phyloP scores from a whole-genome alignment of 345 rosid genomes.

The Citrus australasica region DNA sequence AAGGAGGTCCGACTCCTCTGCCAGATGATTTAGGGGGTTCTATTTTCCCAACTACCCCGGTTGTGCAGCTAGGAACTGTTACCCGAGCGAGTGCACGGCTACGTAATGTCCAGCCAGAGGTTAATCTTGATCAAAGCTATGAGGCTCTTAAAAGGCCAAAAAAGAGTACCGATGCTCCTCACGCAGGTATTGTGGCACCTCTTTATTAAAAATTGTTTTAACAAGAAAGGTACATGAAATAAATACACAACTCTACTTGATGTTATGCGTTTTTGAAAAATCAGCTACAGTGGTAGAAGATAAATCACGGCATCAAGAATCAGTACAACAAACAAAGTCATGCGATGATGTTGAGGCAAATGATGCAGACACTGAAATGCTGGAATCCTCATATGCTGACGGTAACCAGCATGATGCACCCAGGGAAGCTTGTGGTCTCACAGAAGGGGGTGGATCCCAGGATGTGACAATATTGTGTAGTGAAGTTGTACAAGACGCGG shows the following conservation, averaged over 20 bases:
- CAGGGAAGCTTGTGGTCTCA: conserved; percentile 17
- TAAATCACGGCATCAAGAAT: conserved; percentile 39
- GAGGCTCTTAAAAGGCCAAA: conserved; percentile 79
- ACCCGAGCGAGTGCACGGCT: conserved; percentile 94
- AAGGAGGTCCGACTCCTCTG: conserved; percentile 81
- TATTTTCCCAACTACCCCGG: conserved; percentile 60
- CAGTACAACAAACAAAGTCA: conserved; percentile 33
- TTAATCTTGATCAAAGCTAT: conserved; percentile 64
- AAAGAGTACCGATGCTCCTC: conserved; percentile 50
- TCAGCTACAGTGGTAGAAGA: conserved; percentile 52
- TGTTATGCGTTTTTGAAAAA: neutral
- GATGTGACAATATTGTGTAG: conserved; percentile 38
- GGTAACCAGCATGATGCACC: conserved; percentile 20
- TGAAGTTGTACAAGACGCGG: conserved; percentile 39
- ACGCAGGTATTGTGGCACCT: conserved; percentile 43
- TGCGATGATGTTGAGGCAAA: conserved; percentile 34
- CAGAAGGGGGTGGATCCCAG: conserved; percentile 21
- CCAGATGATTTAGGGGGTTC: conserved; percentile 74
- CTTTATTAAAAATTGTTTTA: neutral
- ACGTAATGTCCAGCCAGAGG: conserved; percentile 87
- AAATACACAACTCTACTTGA: neutral
- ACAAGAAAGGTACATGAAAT: neutral
- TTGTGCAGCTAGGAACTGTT: conserved; percentile 68
- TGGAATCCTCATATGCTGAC: conserved; percentile 31
- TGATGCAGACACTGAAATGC: conserved; percentile 32